Percentiles rank a stretch among this genome's conserved stretches.
Conservation (phyloP, 148 eudicot species). For the Amaranthus hypochondriacus region DNA sequence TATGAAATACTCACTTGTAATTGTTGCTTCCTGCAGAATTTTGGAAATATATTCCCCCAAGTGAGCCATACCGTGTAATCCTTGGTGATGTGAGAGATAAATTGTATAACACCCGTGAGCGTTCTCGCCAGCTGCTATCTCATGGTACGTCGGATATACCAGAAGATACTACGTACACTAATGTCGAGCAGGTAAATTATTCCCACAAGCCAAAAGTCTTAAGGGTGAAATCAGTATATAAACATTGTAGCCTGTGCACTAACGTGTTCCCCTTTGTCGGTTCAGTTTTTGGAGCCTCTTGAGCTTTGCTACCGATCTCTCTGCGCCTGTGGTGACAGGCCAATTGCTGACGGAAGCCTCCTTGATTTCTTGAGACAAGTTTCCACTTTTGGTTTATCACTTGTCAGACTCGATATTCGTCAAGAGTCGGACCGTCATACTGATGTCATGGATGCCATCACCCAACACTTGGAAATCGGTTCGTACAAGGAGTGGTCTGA, state of each 20-base stretch:
- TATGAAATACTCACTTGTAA: not conserved
- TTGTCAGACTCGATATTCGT: slow-evolving; percentile 87
- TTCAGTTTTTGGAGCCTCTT: slow-evolving; percentile 91
- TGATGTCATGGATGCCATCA: slow-evolving; percentile 92
- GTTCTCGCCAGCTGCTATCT: slow-evolving; percentile 76
- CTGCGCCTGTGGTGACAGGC: slow-evolving; percentile 80
- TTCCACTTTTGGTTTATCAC: slow-evolving; percentile 91
- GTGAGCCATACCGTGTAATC: slow-evolving; percentile 89
- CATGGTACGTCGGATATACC: slow-evolving; percentile 80
- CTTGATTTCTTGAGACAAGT: slow-evolving; percentile 95
- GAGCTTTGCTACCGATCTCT: slow-evolving; percentile 94
- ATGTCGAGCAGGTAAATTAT: slow-evolving; percentile 64
- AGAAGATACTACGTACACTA: slow-evolving; percentile 72
- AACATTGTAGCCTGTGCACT: not conserved
- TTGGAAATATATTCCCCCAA: slow-evolving; percentile 87
- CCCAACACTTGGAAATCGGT: slow-evolving; percentile 79
- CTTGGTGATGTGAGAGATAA: slow-evolving; percentile 96
- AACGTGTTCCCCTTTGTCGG: slow-evolving; percentile 4
- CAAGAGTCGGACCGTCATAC: slow-evolving; percentile 97
- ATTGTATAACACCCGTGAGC: slow-evolving; percentile 86
- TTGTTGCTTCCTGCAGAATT: slow-evolving; percentile 56
- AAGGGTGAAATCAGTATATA: not conserved
- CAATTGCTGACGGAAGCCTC: slow-evolving; percentile 96
- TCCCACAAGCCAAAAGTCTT: not conserved
- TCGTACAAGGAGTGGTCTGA: slow-evolving; percentile 96